Evolutionary conservation across 1,284 basidiomycete genomes (phyloP), one percentile per base, ranked within the genome.

Genomic region (Pascua sp.): DNA sequence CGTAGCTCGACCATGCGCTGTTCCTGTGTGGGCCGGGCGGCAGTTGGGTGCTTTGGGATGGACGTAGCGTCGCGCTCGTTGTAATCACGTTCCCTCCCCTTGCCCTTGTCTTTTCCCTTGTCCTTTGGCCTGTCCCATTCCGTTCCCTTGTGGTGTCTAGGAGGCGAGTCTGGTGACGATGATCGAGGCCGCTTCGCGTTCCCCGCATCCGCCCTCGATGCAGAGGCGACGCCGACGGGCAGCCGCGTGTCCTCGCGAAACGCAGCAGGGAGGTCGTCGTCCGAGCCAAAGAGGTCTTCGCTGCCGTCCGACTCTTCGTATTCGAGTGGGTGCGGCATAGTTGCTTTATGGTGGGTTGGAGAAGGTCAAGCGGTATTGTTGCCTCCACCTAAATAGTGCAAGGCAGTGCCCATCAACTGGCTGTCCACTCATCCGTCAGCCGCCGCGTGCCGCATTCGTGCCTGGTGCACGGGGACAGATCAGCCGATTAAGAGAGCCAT

Each of bases 231-330:
- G 42, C 12, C 53, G 8, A 62, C 44, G 8, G 61, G 53, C 11
- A 32, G 42, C 4, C 56, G 42, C 5, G 49, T 49, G 47, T 62
- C 55, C 18, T 38, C 42, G 47, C 55, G 54, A 24, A 54, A n/a
- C 16, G 55, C 40, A 17, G 50, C 49, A 18, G 43, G 16, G 32
- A 48, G 42, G 11, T 71, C 69, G 18, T 46, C 51, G 16, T 61
- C 65, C 2, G 67, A 67, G 5, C 67, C 70, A 47, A 75, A 73
- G 15, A 74, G 61, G 47, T 67, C 64, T 50, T 56, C 55, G 24
- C 39, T 42, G 12, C 64, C 70, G 41, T 70, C 65, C 15, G 65
- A 67, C 46, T 70, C 67, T 37, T 56, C 68, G 49, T 69, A 69
- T 48, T 67, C 68, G 15, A 66, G 64, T n/a, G 47, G 36, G 44